phyloP scores from a whole-genome alignment of 164 flowering plant species.

The Vitis rotundifolia region DNA sequence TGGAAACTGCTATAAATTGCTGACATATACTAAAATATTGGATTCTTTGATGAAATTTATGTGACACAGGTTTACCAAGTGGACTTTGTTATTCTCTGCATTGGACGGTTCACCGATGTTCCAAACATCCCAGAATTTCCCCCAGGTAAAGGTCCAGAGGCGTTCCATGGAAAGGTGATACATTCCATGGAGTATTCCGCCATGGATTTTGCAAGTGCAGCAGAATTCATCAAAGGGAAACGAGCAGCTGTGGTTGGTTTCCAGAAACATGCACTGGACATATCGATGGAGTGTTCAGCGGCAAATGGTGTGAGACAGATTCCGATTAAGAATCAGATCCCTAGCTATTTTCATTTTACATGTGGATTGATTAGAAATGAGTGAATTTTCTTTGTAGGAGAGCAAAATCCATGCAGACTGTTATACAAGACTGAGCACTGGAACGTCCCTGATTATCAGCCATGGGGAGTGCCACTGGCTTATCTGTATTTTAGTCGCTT shows the following conservation, averaged over 20 bases:
- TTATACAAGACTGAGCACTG: constrained; percentile 21
- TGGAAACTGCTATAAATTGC: too few species aligned
- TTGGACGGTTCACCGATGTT: constrained; percentile 40
- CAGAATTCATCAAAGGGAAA: constrained; percentile 27
- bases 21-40: too few species aligned
- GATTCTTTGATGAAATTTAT: too few species aligned
- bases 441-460: constrained; percentile 11
- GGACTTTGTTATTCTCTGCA: constrained; percentile 52
- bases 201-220: too few species aligned
- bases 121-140: constrained; percentile 40
- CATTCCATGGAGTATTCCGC: constrained; percentile 37
- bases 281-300: constrained; percentile 27
- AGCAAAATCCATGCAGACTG: constrained; percentile 26
- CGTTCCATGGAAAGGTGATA: constrained; percentile 33
- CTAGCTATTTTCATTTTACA: too few species aligned
- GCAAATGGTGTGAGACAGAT: constrained; percentile 25
- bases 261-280: constrained; percentile 36
- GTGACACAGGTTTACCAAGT: constrained; percentile 14
- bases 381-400: constrained; percentile 6
- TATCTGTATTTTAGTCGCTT: too few species aligned
- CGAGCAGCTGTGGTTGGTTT: constrained; percentile 28
- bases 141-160: constrained; percentile 29
- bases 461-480: background rate
- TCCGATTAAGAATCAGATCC: too few species aligned
- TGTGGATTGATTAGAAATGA: too few species aligned